A percentile compares a stretch with the other conserved stretches of the same genome.
phyloP scores from a whole-genome alignment of 371 early-diverging fungal species.

The Mucor indicus region DNA sequence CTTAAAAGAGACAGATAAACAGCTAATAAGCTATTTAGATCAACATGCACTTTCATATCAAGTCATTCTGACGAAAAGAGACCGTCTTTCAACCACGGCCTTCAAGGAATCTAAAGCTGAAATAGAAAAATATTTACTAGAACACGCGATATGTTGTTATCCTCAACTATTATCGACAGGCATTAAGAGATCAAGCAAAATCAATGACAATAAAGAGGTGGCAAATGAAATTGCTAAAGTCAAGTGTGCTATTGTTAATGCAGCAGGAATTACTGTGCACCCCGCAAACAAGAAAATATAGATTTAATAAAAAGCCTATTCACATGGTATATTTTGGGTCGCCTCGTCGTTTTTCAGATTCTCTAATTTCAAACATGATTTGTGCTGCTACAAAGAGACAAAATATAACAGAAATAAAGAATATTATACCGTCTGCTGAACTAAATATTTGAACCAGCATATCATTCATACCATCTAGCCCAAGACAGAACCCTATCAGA shows the following conservation, averaged over 20 bases:
- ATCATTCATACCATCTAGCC: slow-evolving; percentile 76
- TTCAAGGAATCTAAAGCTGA: slow-evolving; percentile 34
- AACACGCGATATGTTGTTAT: slow-evolving; percentile 54
- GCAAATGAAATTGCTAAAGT: slow-evolving; percentile 27
- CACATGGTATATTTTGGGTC: slow-evolving; percentile 46
- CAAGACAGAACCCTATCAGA: slow-evolving; percentile 91
- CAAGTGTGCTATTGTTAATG: slow-evolving; percentile 28
- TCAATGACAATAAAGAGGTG: slow-evolving; percentile 13
- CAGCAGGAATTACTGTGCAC: slow-evolving; percentile 16
- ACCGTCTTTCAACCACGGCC: slow-evolving; percentile 47
- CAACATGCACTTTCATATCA: slow-evolving; percentile 57
- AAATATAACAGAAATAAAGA: slow-evolving; percentile 48
- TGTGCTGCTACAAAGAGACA: slow-evolving; percentile 74
- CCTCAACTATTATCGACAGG: slow-evolving; percentile 45
- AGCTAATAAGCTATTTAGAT: slow-evolving; percentile 60
- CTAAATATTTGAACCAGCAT: slow-evolving; percentile 56
- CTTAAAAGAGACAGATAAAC: slow-evolving; percentile 60
- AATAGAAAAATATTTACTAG: slow-evolving; percentile 46
- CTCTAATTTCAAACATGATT: slow-evolving; percentile 83
- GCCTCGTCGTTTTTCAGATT: slow-evolving; percentile 61
- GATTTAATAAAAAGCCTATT: background rate
- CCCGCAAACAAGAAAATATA: background rate
- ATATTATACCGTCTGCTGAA: slow-evolving; percentile 41
- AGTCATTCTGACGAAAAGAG: slow-evolving; percentile 66
- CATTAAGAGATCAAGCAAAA: slow-evolving; percentile 26